Evolutionary conservation across 352 stramenopile species (phyloP).

Genomic region (Phytophthora capsici): DNA sequence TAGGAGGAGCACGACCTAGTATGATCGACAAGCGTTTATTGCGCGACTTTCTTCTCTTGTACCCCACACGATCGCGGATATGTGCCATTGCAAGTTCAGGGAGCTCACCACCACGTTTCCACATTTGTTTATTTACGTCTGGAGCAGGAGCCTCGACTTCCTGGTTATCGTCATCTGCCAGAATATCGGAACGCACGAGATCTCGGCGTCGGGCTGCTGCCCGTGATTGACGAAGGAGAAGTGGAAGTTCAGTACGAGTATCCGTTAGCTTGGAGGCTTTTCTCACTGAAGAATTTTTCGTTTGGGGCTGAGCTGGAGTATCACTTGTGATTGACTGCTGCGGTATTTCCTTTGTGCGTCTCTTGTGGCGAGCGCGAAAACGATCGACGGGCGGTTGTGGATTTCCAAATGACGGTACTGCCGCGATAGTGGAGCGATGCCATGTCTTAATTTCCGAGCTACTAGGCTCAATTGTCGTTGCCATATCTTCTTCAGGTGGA

Average conservation of each 20-base stretch:
- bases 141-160: constrained; percentile 3
- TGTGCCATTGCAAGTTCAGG: constrained; percentile 29
- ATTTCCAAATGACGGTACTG: constrained; percentile 1
- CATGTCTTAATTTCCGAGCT: constrained; percentile 18
- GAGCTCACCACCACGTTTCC: constrained; percentile 35
- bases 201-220: constrained; percentile 14
- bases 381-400: constrained; percentile 24
- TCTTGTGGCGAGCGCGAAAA: constrained; percentile 10
- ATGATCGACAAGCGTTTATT: constrained; percentile 41
- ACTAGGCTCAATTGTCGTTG: background rate
- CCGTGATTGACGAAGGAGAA: constrained; percentile 24
- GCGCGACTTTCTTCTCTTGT: constrained; percentile 1
- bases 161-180: constrained; percentile 4
- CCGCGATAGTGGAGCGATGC: constrained; percentile 23
- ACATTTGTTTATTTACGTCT: constrained; percentile 36
- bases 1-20: constrained; percentile 6
- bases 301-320: background rate
- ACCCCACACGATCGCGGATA: constrained; percentile 34
- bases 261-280: constrained; percentile 1
- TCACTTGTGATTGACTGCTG: background rate
- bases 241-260: constrained; percentile 17
- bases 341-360: constrained; percentile 1
- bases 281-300: background rate
- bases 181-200: background rate
- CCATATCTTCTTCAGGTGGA: constrained; percentile 7